Conservation (phyloP, 164 flowering plant genomes). For the Piper longum region DNA sequence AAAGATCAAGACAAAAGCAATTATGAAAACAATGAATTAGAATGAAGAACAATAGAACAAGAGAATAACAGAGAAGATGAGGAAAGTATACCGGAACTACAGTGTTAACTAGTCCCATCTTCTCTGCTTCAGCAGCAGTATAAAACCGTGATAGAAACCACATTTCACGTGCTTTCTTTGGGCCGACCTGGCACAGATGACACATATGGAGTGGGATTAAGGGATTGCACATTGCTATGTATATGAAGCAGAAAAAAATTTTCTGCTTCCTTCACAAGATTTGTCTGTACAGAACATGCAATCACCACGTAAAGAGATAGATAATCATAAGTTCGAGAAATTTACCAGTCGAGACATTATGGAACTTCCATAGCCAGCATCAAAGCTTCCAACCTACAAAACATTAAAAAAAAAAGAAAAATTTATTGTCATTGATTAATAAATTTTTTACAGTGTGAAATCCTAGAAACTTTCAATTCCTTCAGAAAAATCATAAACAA, state of each 20-base stretch:
- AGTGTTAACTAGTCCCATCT: slow-evolving; percentile 83
- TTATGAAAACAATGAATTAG: no score
- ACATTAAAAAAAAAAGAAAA: neutral
- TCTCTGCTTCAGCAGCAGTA: slow-evolving; percentile 77
- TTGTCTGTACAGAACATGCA: no score
- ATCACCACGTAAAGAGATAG: neutral
- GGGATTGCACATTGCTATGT: neutral
- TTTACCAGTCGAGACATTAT: slow-evolving; percentile 94
- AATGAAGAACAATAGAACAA: no score
- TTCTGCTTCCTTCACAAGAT: no score
- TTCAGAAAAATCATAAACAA: neutral
- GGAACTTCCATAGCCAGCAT: slow-evolving; percentile 96
- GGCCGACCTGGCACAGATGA: slow-evolving; percentile 49
- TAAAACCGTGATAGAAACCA: slow-evolving; percentile 87
- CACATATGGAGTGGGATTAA: neutral
- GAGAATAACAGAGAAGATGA: neutral
- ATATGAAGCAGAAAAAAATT: no score
- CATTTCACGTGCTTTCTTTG: slow-evolving; percentile 93
- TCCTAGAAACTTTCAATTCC: neutral
- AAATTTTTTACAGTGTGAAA: neutral
- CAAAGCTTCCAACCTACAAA: slow-evolving; percentile 92
- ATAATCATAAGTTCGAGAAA: neutral
- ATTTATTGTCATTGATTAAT: neutral
- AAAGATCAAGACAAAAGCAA: no score
- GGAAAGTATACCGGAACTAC: slow-evolving; percentile 57